A percentile compares a stretch with the other conserved stretches of the same genome.
Evolutionary conservation across 2,329 filamentous ascomycete genomes (phyloP).

Genomic region (Xylariaceae sp.): DNA sequence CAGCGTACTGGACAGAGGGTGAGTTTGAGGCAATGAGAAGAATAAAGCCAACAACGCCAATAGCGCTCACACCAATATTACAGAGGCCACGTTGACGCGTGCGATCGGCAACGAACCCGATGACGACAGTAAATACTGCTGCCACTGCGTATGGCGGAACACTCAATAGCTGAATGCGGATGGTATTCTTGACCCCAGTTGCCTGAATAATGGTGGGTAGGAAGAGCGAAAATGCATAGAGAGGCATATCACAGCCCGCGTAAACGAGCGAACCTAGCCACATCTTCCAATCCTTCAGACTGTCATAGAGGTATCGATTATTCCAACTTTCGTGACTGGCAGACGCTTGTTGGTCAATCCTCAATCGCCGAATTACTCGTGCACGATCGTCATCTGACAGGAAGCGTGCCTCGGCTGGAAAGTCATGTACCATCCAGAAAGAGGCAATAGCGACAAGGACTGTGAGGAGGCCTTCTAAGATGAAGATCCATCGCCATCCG

Average conservation of each 20-base stretch:
- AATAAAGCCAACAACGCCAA: constrained; percentile 73
- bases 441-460: constrained; percentile 63
- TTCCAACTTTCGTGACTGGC: constrained; percentile 73
- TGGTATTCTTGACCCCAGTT: constrained; percentile 42
- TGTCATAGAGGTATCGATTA: constrained; percentile 66
- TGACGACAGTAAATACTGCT: constrained; percentile 61
- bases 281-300: constrained; percentile 80
- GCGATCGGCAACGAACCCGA: constrained; percentile 75
- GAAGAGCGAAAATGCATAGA: constrained; percentile 76
- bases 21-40: constrained; percentile 68
- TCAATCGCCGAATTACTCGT: constrained; percentile 68
- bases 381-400: constrained; percentile 65
- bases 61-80: constrained; percentile 67
- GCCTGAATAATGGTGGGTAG: constrained; percentile 70
- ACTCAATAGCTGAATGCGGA: constrained; percentile 65
- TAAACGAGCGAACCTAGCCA: constrained; percentile 72
- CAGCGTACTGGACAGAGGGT: constrained; percentile 72
- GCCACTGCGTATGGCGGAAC: constrained; percentile 74
- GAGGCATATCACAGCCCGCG: constrained; percentile 68
- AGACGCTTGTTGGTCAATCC: constrained; percentile 68
- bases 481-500: constrained; percentile 65
- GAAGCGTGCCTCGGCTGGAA: constrained; percentile 72
- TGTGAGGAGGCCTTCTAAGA: constrained; percentile 67
- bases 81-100: constrained; percentile 70
- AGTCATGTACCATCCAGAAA: constrained; percentile 80